Evolutionary conservation across 306 rosid genomes (phyloP).

Genomic region (Begonia fuchsioides): DNA sequence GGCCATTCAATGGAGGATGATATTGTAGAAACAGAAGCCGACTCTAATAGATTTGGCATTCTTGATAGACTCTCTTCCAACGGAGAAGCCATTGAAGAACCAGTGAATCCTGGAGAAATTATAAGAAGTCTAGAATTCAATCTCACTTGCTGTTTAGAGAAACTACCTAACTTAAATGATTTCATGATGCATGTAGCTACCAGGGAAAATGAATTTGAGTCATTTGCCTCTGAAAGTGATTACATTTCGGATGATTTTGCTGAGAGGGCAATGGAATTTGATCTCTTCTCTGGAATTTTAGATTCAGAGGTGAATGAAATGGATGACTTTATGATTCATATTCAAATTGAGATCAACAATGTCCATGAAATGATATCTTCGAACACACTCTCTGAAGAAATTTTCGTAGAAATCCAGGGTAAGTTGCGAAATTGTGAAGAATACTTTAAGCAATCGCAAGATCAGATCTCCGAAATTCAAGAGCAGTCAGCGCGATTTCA

Average conservation of each 20-base stretch:
- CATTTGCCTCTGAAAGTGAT: conserved; percentile 18
- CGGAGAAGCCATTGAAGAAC: conserved; percentile 25
- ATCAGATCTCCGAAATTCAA: conserved; percentile 52
- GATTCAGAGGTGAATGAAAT: conserved; percentile 59
- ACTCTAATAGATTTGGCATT: conserved; percentile 6
- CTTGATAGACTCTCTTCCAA: conserved; percentile 15
- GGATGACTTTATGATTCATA: conserved; percentile 31
- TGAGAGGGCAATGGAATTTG: conserved; percentile 44
- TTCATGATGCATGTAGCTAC: conserved; percentile 62
- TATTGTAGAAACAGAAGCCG: no score
- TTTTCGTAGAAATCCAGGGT: conserved; percentile 21
- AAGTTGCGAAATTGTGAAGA: conserved; percentile 35
- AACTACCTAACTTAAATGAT: conserved; percentile 45
- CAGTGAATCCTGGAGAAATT: conserved; percentile 18
- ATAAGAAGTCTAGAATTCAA: conserved; percentile 31
- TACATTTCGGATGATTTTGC: conserved; percentile 19
- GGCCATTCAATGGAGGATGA: no score
- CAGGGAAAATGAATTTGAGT: conserved; percentile 49
- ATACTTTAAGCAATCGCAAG: conserved; percentile 45
- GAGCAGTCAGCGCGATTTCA: conserved; percentile 36
- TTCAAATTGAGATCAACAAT: conserved; percentile 30
- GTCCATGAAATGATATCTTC: conserved; percentile 28
- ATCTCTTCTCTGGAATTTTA: conserved; percentile 54
- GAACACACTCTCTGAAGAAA: conserved; percentile 23
- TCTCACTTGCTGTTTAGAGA: conserved; percentile 58